Evolutionary conservation across 2,329 filamentous ascomycete species (phyloP), one percentile per base, ranked within the genome.

Genomic region (Paraphoma sp.): DNA sequence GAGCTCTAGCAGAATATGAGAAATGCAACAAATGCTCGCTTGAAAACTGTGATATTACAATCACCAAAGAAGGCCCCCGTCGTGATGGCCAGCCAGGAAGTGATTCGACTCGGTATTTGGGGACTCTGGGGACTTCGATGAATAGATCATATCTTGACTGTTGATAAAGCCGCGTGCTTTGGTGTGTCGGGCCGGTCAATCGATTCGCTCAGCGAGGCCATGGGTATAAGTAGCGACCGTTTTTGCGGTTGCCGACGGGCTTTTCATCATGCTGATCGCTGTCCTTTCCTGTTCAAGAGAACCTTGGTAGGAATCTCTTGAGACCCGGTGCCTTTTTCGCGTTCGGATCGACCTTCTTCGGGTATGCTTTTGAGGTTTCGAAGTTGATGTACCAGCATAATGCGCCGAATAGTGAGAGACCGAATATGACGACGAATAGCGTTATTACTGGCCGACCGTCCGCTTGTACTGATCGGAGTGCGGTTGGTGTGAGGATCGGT

Each of bases 371-470:
- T 42, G 66, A 64, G 45, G 70, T 72, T 46, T 70, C 70, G 29
- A 71, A 71, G 53, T 65, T 60, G 50, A 70, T 65, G 53, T 69
- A 72, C 62, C 68, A 71, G 52, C 65, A 68, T 16, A 71, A 43
- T 3, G 52, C 49, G 28, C 67, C 65, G 36, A 71, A 65, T 4
- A 60, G 45, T 8, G 60, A 57, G 10, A 97, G 83, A 45, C 92
- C 92, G 58, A 87, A 83, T 54, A 97, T 80, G 47, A 94, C 86
- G 77, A 98, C 93, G 55, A 91, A 78, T 0, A 93, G 96, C 16
- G 89, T 89, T 65, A 97, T 86, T 67, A 98, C 93, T 14, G 94
- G 95, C 2, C 93, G 89, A 10, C 91, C 89, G 74, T 93, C 70
- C 31, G 68, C 68, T 54, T 72, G 62, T n/a, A 72, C 68, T 30